phyloP scores from a whole-genome alignment of 208 protist species.

The Pavlovales sp. region DNA sequence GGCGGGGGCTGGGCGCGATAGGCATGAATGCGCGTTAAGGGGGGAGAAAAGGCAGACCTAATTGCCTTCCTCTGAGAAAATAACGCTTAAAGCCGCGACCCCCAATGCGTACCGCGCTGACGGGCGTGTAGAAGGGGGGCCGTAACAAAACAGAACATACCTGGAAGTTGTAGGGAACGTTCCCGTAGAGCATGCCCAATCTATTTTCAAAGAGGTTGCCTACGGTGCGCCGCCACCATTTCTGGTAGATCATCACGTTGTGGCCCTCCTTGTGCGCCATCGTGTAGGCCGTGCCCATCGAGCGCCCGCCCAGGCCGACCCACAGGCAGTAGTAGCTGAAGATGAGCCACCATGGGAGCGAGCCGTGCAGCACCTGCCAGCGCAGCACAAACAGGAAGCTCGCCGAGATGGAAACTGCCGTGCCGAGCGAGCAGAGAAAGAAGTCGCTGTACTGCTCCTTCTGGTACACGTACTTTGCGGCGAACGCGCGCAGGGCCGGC shows the following conservation, averaged over 20 bases:
- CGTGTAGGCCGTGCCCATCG: slow-evolving; percentile 48
- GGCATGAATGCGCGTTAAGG: too few relatives aligned
- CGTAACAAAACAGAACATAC: too few relatives aligned
- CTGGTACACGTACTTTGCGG: not conserved
- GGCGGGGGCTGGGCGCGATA: too few relatives aligned
- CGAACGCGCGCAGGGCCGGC: not conserved
- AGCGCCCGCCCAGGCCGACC: slow-evolving; percentile 38
- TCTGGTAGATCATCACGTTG: slow-evolving; percentile 40
- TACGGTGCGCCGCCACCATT: not conserved
- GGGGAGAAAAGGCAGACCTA: too few relatives aligned
- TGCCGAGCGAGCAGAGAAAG: not conserved
- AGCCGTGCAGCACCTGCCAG: not conserved
- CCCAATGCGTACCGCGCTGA: too few relatives aligned
- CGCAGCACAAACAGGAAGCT: not conserved
- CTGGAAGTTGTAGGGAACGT: slow-evolving; percentile 41
- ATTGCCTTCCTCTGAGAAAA: too few relatives aligned
- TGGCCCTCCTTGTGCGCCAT: slow-evolving; percentile 52
- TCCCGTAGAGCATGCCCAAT: slow-evolving; percentile 30
- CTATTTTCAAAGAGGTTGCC: slow-evolving; percentile 47
- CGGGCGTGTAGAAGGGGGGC: too few relatives aligned
- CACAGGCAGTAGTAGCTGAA: slow-evolving; percentile 10
- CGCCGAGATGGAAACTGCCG: not conserved
- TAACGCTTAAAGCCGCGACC: too few relatives aligned
- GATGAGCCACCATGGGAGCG: not conserved
- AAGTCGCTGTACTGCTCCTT: slow-evolving; percentile 8